phyloP scores from a whole-genome alignment of 1,284 basidiomycete species.

The Leccinum brunneo-olivaceum region DNA sequence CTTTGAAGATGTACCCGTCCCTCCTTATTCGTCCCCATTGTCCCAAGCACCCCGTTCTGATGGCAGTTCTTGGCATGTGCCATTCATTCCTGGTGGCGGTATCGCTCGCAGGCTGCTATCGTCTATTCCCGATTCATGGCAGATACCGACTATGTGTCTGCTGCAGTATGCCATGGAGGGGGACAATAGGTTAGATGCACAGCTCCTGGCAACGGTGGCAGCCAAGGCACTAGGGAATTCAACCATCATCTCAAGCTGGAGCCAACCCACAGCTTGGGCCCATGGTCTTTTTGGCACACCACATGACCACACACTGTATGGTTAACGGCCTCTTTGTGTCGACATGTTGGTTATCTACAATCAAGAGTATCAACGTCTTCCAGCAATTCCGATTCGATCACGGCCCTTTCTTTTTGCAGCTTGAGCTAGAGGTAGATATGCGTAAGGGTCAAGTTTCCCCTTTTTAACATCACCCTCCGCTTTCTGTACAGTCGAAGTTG shows the following conservation, averaged over 20 bases:
- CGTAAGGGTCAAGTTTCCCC: conserved; percentile 84
- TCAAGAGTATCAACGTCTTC: conserved; percentile 32
- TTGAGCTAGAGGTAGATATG: conserved; percentile 80
- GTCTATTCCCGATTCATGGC: conserved; percentile 48
- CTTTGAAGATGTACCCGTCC: conserved; percentile 41
- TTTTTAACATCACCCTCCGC: conserved; percentile 91
- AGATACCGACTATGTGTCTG: conserved; percentile 48
- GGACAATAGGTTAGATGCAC: conserved; percentile 70
- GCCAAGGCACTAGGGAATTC: conserved; percentile 42
- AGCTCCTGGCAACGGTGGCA: conserved; percentile 50
- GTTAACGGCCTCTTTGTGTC: conserved; percentile 32
- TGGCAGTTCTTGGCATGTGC: conserved; percentile 31
- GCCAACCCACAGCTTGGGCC: conserved; percentile 57
- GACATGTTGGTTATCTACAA: conserved; percentile 4
- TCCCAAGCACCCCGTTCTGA: conserved; percentile 31
- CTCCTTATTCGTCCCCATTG: conserved; percentile 43
- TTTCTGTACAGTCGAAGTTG: conserved; percentile 45
- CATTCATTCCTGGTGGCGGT: conserved; percentile 72
- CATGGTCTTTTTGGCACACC: conserved; percentile 68
- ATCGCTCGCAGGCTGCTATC: conserved; percentile 60
- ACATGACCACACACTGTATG: conserved; percentile 65
- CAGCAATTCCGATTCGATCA: conserved; percentile 45
- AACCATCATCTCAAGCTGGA: conserved; percentile 37
- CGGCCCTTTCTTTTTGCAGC: conserved; percentile 64
- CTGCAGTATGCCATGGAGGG: conserved; percentile 72